Conservation (phyloP, 164 flowering plant species). For the Sextonia rubra region DNA sequence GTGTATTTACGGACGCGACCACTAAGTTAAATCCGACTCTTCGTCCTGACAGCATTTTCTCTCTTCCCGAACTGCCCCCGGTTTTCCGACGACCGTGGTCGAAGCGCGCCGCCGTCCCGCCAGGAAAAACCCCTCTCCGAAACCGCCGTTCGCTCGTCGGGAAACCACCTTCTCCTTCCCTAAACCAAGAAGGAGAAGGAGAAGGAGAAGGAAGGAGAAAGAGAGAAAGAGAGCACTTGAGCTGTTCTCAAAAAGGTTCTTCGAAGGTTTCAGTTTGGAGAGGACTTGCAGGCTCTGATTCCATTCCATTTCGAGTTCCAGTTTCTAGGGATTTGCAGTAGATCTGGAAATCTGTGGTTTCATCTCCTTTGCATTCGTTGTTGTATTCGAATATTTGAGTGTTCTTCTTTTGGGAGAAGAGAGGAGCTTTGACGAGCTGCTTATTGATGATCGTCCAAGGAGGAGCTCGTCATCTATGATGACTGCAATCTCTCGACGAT, state of each 20-base stretch:
- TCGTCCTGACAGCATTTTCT: conserved; percentile 7
- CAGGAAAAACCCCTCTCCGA: not conserved
- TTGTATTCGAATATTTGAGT: conserved; percentile 2
- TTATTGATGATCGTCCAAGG: conserved; percentile 32
- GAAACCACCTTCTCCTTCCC: conserved; percentile 8
- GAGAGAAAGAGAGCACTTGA: not conserved
- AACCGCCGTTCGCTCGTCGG: not conserved
- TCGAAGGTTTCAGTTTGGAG: not conserved
- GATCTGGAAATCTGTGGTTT: conserved; percentile 3
- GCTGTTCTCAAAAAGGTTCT: not conserved
- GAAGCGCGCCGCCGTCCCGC: conserved; percentile 4
- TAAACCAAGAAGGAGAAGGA: not conserved
- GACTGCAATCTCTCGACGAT: conserved; percentile 29
- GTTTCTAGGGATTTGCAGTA: conserved; percentile 5
- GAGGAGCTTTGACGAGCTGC: conserved; percentile 11
- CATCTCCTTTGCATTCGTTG: conserved; percentile 7
- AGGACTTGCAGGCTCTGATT: not conserved
- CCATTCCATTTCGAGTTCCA: not conserved
- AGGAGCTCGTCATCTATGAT: conserved; percentile 42
- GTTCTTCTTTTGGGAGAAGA: conserved; percentile 4
- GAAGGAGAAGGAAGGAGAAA: not conserved
- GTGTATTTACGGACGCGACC: conserved; percentile 27
- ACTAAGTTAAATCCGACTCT: conserved; percentile 20
- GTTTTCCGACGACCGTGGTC: conserved; percentile 13
- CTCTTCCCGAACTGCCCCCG: conserved; percentile 11